phyloP scores from a whole-genome alignment of 805 yeast species.

The Wickerhamiella allomyrinae region DNA sequence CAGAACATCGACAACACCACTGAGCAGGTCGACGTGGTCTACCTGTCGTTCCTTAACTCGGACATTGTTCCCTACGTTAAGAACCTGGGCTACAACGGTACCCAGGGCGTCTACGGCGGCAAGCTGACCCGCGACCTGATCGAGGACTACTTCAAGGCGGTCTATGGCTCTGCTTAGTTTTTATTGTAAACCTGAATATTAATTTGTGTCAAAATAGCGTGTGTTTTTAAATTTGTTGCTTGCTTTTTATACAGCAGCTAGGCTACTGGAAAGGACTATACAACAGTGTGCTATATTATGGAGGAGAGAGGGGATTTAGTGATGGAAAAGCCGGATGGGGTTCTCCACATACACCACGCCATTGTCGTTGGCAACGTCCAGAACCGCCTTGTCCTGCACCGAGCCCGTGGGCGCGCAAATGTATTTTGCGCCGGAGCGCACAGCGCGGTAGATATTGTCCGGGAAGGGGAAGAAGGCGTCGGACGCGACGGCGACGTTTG shows the following conservation, averaged over 20 bases:
- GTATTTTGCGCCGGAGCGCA: slow-evolving; percentile 87
- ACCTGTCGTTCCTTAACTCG: slow-evolving; percentile 45
- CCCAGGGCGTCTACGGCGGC: slow-evolving; percentile 5
- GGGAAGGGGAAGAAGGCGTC: slow-evolving; percentile 99
- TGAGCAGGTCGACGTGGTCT: slow-evolving; percentile 30
- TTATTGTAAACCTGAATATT: neutral
- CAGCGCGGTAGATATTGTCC: slow-evolving; percentile 96
- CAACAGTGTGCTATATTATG: too few species aligned
- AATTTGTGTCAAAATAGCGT: neutral
- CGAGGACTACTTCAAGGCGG: slow-evolving; percentile 18
- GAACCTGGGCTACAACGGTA: slow-evolving; percentile 6
- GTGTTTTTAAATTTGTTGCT: neutral
- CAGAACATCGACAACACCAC: slow-evolving; percentile 21
- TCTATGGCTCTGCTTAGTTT: neutral
- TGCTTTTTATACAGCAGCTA: too few species aligned
- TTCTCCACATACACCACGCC: slow-evolving; percentile 89
- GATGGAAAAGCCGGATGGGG: slow-evolving; percentile 97
- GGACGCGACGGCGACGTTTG: slow-evolving; percentile 80
- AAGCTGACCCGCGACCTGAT: slow-evolving; percentile 8
- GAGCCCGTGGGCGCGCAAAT: slow-evolving; percentile 97
- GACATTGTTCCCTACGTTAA: slow-evolving; percentile 33
- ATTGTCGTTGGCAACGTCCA: slow-evolving; percentile 87
- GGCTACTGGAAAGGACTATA: too few species aligned
- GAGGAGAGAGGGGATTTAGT: too few species aligned
- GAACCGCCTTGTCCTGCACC: slow-evolving; percentile 92